These are phyloP conservation scores for Kalaharituber pfeilii DNA, from an alignment of 2,329 filamentous ascomycete genomes.

Conservation along the genomic window DNA sequence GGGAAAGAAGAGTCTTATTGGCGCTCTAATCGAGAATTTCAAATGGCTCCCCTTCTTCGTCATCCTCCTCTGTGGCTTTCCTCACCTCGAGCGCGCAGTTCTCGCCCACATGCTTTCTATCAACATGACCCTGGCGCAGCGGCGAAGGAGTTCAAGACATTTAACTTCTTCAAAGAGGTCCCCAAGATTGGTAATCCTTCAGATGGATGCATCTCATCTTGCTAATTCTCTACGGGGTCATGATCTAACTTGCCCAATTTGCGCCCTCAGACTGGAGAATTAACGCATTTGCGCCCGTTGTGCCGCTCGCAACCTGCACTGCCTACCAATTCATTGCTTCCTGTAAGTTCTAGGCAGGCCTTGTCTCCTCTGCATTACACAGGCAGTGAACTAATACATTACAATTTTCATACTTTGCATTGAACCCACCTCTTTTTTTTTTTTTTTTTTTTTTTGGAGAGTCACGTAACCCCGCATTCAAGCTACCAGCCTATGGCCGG, in stretches of 20 bases:
- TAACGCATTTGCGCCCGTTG: constrained; percentile 54
- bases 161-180: constrained; percentile 72
- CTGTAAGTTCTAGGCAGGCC: neutral
- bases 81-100: constrained; percentile 63
- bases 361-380: no score
- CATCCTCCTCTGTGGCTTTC: constrained; percentile 68
- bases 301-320: constrained; percentile 47
- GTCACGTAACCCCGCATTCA: no score
- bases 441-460: no score
- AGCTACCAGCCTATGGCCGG: no score
- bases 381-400: no score
- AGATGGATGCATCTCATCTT: constrained; percentile 53
- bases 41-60: constrained; percentile 58
- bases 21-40: constrained; percentile 33
- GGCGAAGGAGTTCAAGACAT: constrained; percentile 62
- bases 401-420: no score
- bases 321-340: neutral
- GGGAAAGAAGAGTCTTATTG: constrained; percentile 35
- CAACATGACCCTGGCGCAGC: constrained; percentile 74
- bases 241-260: constrained; percentile 49
- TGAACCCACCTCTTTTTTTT: no score
- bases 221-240: constrained; percentile 39
- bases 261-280: constrained; percentile 49
- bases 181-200: constrained; percentile 64
- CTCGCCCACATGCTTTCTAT: constrained; percentile 70